These are phyloP conservation scores for Collariella sp. DNA, from an alignment of 495 filamentous ascomycete genomes.

Conservation along the genomic window DNA sequence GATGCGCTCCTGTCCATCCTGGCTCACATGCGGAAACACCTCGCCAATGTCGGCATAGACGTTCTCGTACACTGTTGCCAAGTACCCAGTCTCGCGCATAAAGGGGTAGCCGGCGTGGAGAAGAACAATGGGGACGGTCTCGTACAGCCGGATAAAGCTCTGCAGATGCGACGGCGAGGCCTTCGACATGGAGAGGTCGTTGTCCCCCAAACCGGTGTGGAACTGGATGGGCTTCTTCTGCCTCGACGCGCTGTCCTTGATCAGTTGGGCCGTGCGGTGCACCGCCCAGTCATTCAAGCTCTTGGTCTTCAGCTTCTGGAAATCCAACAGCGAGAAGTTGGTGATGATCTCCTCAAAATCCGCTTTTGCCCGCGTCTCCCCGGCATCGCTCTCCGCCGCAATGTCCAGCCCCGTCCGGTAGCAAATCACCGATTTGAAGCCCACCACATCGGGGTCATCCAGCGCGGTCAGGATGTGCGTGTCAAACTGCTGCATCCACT, in stretches of 20 bases:
- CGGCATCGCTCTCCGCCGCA: conserved; percentile 19
- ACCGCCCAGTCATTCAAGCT: conserved; percentile 60
- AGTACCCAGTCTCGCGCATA: conserved; percentile 72
- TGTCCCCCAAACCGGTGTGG: conserved; percentile 80
- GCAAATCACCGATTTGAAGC: conserved; percentile 80
- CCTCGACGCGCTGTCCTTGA: conserved; percentile 31
- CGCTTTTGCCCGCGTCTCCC: conserved; percentile 15
- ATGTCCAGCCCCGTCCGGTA: conserved; percentile 71
- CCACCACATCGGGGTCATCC: conserved; percentile 60
- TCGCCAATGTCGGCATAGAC: conserved; percentile 82
- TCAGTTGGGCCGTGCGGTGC: conserved; percentile 42
- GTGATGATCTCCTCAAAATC: conserved; percentile 25
- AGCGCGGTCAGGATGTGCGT: conserved; percentile 44
- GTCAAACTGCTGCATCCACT: conserved; percentile 26
- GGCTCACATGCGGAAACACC: conserved; percentile 75
- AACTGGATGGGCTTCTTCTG: conserved; percentile 72
- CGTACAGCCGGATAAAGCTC: conserved; percentile 58
- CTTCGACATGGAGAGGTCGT: conserved; percentile 60
- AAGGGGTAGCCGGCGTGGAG: conserved; percentile 82
- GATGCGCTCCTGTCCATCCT: conserved; percentile 67
- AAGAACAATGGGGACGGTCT: conserved; percentile 64
- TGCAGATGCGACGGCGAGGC: conserved; percentile 75
- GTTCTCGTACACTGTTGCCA: conserved; percentile 72
- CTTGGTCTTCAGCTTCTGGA: conserved; percentile 50
- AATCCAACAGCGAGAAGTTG: conserved; percentile 17